Conservation (phyloP, 2,329 filamentous ascomycete species). For the Fulvia fulva region DNA sequence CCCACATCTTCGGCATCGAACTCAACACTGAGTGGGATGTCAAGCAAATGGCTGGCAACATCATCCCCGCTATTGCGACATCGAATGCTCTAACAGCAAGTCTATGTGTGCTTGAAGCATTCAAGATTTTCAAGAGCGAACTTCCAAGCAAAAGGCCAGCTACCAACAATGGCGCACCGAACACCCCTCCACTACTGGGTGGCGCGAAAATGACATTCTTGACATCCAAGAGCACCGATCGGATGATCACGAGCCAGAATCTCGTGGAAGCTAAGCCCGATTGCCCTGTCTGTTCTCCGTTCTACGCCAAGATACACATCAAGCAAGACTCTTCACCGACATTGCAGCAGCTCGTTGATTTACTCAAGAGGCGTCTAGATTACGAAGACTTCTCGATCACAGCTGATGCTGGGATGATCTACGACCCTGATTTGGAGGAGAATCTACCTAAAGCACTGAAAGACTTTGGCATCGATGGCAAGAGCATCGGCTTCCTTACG, state of each 20-base stretch:
- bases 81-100: conserved; percentile 96
- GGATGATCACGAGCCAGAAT: conserved; percentile 55
- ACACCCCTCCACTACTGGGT: conserved; percentile 20
- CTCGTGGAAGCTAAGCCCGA: conserved; percentile 67
- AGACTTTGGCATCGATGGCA: conserved; percentile 65
- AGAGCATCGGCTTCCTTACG: conserved; percentile 69
- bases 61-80: conserved; percentile 96
- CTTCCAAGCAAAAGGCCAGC: conserved; percentile 10
- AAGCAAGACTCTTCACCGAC: conserved; percentile 59
- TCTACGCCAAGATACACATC: conserved; percentile 26
- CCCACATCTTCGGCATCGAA: conserved; percentile 83
- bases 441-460: conserved; percentile 75
- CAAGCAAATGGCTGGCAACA: conserved; percentile 98
- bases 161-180: conserved; percentile 8
- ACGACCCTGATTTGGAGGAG: conserved; percentile 83
- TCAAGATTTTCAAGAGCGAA: conserved; percentile 74
- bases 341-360: conserved; percentile 72
- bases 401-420: conserved; percentile 67
- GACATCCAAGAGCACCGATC: conserved; percentile 59
- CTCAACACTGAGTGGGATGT: conserved; percentile 89
- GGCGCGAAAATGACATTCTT: conserved; percentile 74
- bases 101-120: conserved; percentile 85
- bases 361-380: conserved; percentile 66
- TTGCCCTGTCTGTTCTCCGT: conserved; percentile 68
- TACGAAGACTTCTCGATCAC: conserved; percentile 77